Percentiles rank a stretch among this genome's conserved stretches.
phyloP scores from a whole-genome alignment of 108 stramenopile species.

The Phaeodactylum tricornutum region DNA sequence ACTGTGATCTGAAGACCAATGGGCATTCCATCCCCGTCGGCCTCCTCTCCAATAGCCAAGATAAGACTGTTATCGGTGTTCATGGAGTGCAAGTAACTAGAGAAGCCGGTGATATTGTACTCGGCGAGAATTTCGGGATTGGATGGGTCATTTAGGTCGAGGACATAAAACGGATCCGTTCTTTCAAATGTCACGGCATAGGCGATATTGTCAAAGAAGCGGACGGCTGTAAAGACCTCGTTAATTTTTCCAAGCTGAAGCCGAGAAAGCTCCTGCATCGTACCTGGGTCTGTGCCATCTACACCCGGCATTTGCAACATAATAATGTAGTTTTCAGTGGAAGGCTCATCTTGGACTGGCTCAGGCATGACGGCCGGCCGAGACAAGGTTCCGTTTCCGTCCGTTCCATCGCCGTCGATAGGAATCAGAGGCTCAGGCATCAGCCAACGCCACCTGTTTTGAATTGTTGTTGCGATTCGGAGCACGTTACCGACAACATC shows the following conservation, averaged over 20 bases:
- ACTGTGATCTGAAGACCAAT: conserved; percentile 32
- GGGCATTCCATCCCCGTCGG: conserved; percentile 21
- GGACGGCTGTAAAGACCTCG: conserved; percentile 36
- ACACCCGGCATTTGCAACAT: conserved; percentile 11
- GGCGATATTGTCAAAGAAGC: conserved; percentile 34
- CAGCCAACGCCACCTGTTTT: background rate
- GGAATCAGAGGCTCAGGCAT: background rate
- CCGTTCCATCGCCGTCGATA: too few species aligned
- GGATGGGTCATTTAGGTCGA: conserved; percentile 23
- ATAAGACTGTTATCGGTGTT: conserved; percentile 24
- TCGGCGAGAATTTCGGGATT: conserved; percentile 21
- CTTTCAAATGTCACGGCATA: conserved; percentile 47
- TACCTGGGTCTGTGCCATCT: background rate
- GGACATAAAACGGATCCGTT: conserved; percentile 40
- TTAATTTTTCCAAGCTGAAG: conserved; percentile 24
- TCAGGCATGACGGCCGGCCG: background rate
- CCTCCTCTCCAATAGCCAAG: conserved; percentile 38
- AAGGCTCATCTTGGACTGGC: conserved; percentile 3
- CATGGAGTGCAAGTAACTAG: conserved; percentile 40
- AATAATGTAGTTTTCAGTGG: conserved; percentile 19
- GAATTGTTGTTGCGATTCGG: conserved; percentile 34
- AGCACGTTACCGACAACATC: conserved; percentile 19
- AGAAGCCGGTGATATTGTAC: conserved; percentile 43
- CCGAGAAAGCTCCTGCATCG: conserved; percentile 16
- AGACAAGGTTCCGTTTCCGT: background rate